Evolutionary conservation across 225 moss, liverwort and hornwort species (phyloP).

Genomic region (Rhytidiadelphus loreus): DNA sequence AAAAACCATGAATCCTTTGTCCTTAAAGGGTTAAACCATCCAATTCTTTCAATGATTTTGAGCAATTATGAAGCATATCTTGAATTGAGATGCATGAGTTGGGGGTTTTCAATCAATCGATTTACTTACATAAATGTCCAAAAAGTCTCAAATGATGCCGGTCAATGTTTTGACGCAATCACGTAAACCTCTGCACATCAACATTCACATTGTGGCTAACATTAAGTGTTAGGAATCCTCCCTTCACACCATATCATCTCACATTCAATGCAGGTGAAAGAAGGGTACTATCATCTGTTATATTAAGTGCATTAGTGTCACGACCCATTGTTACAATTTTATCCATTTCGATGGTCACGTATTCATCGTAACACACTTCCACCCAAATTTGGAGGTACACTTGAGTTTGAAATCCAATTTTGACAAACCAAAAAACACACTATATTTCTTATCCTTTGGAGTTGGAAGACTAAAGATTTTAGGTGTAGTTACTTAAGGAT

Average conservation of each 20-base stretch:
- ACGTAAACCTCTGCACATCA: slow-evolving; percentile 48
- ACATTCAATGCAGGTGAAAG: neutral
- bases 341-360: neutral
- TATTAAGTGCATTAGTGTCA: neutral
- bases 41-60: neutral
- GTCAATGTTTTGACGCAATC: slow-evolving; percentile 54
- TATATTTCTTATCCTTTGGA: neutral
- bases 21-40: too few species aligned
- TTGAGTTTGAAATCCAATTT: neutral
- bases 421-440: too few species aligned
- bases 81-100: neutral
- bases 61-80: neutral
- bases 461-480: too few species aligned
- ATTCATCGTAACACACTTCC: neutral
- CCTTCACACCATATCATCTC: neutral
- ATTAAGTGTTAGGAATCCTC: neutral
- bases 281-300: neutral
- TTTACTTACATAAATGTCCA: slow-evolving; percentile 64
- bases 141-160: slow-evolving; percentile 62
- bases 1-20: neutral
- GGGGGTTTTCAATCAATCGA: too few species aligned
- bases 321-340: accelerated
- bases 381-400: neutral
- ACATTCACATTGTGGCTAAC: neutral
- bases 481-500: too few species aligned